Base-by-base conservation (phyloP, 352 stramenopile genomes). In the Phytophthora litchii region DNA sequence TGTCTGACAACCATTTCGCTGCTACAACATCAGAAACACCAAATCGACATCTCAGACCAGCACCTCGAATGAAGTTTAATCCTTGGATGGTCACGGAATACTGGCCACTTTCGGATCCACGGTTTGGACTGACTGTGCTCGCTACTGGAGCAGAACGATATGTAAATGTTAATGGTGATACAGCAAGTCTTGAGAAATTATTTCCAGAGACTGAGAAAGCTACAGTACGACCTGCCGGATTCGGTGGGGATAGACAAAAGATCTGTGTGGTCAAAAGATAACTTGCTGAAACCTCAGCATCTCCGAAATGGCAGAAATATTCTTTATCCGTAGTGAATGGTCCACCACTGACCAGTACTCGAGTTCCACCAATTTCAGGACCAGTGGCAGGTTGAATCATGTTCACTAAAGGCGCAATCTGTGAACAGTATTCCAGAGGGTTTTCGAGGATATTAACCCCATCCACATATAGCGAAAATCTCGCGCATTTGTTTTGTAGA, bases 1-100 rank as follows among this genome's bases (percentile, higher is more conserved):
- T 60, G 0, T 74, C 55, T 0, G 74, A 80, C 19, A 85, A 35
- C 66, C 73, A 88, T 6, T 53, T 58, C 0, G 37, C 76, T 16
- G 55, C 20, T 0, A 78, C 64, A 8, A 79, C 37, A 31, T 57
- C 44, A 14, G 59, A 70, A 21, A 65, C 43, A 19, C 78, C 78
- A 46, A 88, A 81, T 20, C 64, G 74, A 45, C 78, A 88, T 27
- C 54, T 42, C 4, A 88, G 53, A 4, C 59, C 60, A 13, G 61
- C 20, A 23, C 59, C 61, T n/a, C 32, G 49, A 31, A 78, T 19
- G 12, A 88, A 88, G 11, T 75, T 66, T 4, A 54, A 45, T 3
- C 78, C 78, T 1, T 38, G 44, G 17, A 88, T 60, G 27, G 54
- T 17, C 11, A 82, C 31, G 14, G 45, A 13, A 42, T 77, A 74